A percentile compares a stretch with the other conserved stretches of the same genome.
These are phyloP conservation scores for Phytophthora crassamura DNA, from an alignment of 352 stramenopile species.

Conservation along the genomic window DNA sequence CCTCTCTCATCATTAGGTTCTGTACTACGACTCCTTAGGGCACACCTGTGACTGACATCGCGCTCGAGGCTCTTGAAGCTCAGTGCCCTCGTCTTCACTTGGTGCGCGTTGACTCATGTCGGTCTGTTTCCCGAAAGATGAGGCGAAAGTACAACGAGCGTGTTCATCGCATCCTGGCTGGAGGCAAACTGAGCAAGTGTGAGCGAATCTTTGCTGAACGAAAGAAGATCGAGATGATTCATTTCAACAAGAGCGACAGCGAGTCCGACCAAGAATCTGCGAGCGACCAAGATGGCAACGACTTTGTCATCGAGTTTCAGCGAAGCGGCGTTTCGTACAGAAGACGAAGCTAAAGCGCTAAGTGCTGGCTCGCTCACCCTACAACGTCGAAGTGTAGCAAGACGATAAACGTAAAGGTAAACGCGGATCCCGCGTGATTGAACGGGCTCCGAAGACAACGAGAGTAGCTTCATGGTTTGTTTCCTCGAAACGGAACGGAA, in stretches of 20 bases:
- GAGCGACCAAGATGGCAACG: slow-evolving; percentile 25
- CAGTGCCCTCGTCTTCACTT: slow-evolving; percentile 50
- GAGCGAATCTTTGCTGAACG: slow-evolving; percentile 46
- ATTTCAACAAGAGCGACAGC: slow-evolving; percentile 40
- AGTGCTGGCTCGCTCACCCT: not conserved
- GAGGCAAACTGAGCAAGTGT: slow-evolving; percentile 34
- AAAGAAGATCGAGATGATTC: slow-evolving; percentile 48
- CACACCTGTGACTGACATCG: slow-evolving; percentile 56
- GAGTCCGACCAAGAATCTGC: slow-evolving; percentile 41
- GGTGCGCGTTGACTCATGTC: slow-evolving; percentile 76
- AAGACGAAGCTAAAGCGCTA: slow-evolving; percentile 16
- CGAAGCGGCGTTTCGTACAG: slow-evolving; percentile 11
- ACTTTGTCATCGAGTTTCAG: slow-evolving; percentile 35
- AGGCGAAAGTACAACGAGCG: slow-evolving; percentile 49
- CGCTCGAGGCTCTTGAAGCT: slow-evolving; percentile 48
- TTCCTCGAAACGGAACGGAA: slow-evolving; percentile 63
- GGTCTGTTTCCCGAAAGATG: slow-evolving; percentile 61
- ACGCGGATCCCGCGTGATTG: not conserved
- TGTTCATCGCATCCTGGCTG: slow-evolving; percentile 21
- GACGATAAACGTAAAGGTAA: not conserved
- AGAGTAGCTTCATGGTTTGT: slow-evolving; percentile 26
- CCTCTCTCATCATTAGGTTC: not conserved
- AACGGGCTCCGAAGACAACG: slow-evolving; percentile 12
- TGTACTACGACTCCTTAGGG: slow-evolving; percentile 33
- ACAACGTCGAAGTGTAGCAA: not conserved